Conservation (phyloP, 2,329 filamentous ascomycete species). For the Ascochyta clinopodiicola region DNA sequence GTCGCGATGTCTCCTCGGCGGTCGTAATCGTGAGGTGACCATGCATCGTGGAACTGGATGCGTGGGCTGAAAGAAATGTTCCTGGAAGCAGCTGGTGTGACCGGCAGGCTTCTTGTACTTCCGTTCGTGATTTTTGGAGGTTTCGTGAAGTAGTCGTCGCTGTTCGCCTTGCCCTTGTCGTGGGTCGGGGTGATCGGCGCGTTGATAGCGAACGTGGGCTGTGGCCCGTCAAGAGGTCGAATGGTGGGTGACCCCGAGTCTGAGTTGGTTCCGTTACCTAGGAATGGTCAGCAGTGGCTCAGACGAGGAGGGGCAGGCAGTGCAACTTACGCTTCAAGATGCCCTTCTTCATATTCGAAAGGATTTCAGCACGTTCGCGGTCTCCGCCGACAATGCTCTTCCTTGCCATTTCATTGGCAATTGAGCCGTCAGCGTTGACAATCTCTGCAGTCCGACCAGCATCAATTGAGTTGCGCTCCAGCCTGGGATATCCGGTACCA, state of each 20-base stretch:
- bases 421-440: slow-evolving; percentile 44
- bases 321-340: slow-evolving; percentile 83
- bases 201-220: slow-evolving; percentile 78
- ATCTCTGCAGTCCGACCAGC: slow-evolving; percentile 58
- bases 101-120: slow-evolving; percentile 80
- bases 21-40: slow-evolving; percentile 95
- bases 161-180: slow-evolving; percentile 53
- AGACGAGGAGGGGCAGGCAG: too few relatives aligned
- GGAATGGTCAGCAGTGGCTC: slow-evolving; percentile 13
- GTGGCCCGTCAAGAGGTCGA: slow-evolving; percentile 66
- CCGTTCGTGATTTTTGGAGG: slow-evolving; percentile 71
- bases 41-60: slow-evolving; percentile 94
- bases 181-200: slow-evolving; percentile 90
- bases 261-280: slow-evolving; percentile 61
- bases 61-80: slow-evolving; percentile 83
- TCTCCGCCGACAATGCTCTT: slow-evolving; percentile 94
- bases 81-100: slow-evolving; percentile 73
- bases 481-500: slow-evolving; percentile 80
- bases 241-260: slow-evolving; percentile 73
- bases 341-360: slow-evolving; percentile 91
- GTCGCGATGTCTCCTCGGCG: slow-evolving; percentile 94
- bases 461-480: slow-evolving; percentile 84
- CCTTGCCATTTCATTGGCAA: slow-evolving; percentile 62
- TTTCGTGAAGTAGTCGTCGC: slow-evolving; percentile 88
- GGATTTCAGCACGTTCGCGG: slow-evolving; percentile 85